These are phyloP conservation scores for Pisolithus orientalis DNA, from an alignment of 768 basidiomycete genomes.

Conservation along the genomic window DNA sequence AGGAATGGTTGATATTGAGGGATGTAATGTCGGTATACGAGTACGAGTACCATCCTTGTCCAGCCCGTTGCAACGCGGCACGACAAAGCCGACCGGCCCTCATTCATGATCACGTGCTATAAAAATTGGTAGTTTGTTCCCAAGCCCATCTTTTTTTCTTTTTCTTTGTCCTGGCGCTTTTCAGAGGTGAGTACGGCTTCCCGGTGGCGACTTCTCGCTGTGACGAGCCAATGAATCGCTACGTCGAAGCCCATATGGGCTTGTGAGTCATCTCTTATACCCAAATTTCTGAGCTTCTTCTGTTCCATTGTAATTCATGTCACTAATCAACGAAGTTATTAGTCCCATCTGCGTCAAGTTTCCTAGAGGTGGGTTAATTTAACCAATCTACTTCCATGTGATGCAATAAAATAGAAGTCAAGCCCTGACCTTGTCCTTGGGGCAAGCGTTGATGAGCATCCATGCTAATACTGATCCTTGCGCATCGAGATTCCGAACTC, in stretches of 20 bases:
- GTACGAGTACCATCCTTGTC: neutral
- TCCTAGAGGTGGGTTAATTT: conserved; percentile 29
- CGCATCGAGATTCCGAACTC: neutral
- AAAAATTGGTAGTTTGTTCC: conserved; percentile 1
- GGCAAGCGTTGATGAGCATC: conserved; percentile 69
- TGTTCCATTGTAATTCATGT: neutral
- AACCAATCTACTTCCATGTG: conserved; percentile 29
- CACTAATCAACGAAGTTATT: neutral
- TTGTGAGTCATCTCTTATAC: conserved; percentile 73
- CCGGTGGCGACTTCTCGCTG: conserved; percentile 13
- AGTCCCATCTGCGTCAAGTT: no score
- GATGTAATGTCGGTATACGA: neutral
- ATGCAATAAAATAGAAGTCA: conserved; percentile 84
- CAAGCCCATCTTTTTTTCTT: conserved; percentile 9
- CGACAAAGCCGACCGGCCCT: conserved; percentile 28
- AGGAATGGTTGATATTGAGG: conserved; percentile 5
- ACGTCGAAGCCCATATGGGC: conserved; percentile 66
- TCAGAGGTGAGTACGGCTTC: conserved; percentile 28
- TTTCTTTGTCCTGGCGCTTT: conserved; percentile 8
- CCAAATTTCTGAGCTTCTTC: conserved; percentile 80
- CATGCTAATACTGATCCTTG: conserved; percentile 83
- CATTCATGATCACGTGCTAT: conserved; percentile 27
- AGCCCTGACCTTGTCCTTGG: conserved; percentile 78
- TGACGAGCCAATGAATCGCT: conserved; percentile 85
- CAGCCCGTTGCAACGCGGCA: conserved; percentile 7